Conservation (phyloP, 1,139 yeast species). For the Diutina ranongensis region DNA sequence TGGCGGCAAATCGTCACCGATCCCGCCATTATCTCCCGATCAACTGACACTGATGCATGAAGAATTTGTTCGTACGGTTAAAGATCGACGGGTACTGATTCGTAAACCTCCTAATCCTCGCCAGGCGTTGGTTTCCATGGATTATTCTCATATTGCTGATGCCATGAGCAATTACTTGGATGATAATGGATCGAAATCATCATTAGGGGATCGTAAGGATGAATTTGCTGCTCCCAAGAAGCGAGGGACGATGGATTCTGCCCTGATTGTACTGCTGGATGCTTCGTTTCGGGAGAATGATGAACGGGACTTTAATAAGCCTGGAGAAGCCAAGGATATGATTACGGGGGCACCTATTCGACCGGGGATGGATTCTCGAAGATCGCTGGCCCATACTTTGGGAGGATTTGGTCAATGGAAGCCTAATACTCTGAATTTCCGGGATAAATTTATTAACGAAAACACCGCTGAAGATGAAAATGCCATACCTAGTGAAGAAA, state of each 20-base stretch:
- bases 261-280: slow-evolving; percentile 2
- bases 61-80: slow-evolving; percentile 1
- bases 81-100: not conserved
- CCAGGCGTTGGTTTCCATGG: not conserved
- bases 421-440: slow-evolving; percentile 1
- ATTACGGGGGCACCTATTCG: not conserved
- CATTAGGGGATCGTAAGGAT: not conserved
- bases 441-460: not conserved
- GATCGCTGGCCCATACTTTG: slow-evolving; percentile 2
- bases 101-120: slow-evolving; percentile 1
- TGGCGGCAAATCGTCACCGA: not conserved
- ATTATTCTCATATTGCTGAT: slow-evolving; percentile 3
- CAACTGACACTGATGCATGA: slow-evolving; percentile 2
- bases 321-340: not conserved
- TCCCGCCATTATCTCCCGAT: not conserved
- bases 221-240: not conserved
- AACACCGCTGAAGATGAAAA: not conserved
- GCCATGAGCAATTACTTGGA: slow-evolving; percentile 1
- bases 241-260: not conserved
- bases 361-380: not conserved
- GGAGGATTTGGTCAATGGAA: slow-evolving; percentile 3
- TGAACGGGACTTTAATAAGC: not conserved
- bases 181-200: not conserved
- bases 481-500: not conserved
- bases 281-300: not conserved